Evolutionary conservation across 345 rosid genomes (phyloP).

Genomic region (Populus pruinosa): DNA sequence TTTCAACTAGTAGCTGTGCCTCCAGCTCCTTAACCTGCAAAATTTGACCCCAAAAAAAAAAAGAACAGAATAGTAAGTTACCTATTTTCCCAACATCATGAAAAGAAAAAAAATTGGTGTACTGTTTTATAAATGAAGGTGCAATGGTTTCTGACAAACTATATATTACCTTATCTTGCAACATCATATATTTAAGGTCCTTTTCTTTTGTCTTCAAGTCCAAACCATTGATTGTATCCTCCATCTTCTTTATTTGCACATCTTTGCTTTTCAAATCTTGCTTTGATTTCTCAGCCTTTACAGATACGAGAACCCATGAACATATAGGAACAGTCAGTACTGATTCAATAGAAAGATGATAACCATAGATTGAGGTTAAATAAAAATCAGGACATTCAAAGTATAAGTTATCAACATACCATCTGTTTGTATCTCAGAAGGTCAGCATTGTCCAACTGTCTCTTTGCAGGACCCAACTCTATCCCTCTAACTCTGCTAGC

Average conservation of each 20-base stretch:
- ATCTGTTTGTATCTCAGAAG: constrained; percentile 76
- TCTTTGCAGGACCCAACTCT: constrained; percentile 89
- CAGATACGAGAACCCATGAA: not conserved
- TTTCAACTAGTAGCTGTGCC: constrained; percentile 80
- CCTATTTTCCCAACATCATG: not conserved
- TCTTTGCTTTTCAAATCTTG: constrained; percentile 88
- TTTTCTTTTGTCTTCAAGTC: constrained; percentile 76
- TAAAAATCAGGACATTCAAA: not conserved
- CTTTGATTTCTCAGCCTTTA: constrained; percentile 72
- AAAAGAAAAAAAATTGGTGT: not conserved
- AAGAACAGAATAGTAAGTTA: not conserved
- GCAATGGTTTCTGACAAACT: not conserved
- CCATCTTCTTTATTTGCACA: constrained; percentile 78
- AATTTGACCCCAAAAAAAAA: not conserved
- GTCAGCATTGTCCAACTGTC: constrained; percentile 73
- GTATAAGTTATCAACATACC: constrained; percentile 34
- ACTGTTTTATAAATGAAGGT: not conserved
- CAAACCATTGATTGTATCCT: constrained; percentile 61
- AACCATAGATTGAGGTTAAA: not conserved
- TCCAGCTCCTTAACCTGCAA: constrained; percentile 84
- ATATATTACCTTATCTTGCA: constrained; percentile 76
- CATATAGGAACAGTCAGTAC: not conserved
- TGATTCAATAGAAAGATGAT: not conserved
- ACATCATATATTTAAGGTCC: constrained; percentile 63
- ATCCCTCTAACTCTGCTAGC: constrained; percentile 96